Evolutionary conservation across 2,329 filamentous ascomycete species (phyloP).

Genomic region (Zelopaecilomyces penicillatus): DNA sequence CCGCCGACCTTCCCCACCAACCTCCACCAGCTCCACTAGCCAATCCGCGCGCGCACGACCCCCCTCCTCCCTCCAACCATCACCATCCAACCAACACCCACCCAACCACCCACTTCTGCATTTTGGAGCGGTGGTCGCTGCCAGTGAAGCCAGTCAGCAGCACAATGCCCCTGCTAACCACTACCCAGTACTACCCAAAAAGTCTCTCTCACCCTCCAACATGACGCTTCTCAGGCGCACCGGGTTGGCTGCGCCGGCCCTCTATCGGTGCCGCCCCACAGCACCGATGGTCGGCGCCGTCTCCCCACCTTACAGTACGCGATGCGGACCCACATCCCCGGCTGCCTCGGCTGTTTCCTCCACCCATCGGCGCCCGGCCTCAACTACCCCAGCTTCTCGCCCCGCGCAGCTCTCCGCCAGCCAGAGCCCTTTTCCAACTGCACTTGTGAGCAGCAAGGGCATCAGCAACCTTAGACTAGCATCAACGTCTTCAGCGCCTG

Average conservation of each 20-base stretch:
- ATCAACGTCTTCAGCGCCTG: conserved; percentile 10
- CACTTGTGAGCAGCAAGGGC: neutral
- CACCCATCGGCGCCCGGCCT: neutral
- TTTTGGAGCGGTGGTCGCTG: too few species aligned
- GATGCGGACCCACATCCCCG: conserved; percentile 1
- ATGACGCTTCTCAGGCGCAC: conserved; percentile 20
- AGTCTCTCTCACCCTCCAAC: neutral
- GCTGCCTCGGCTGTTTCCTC: neutral
- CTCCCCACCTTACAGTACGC: conserved; percentile 5
- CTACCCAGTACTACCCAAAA: neutral
- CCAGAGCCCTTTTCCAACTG: conserved; percentile 1
- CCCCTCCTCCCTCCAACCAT: neutral
- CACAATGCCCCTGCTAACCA: neutral
- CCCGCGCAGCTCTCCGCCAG: neutral
- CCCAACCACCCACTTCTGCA: neutral
- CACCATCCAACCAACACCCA: neutral
- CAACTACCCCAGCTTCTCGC: conserved; percentile 4
- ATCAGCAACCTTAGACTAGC: conserved; percentile 4
- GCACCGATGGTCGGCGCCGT: conserved; percentile 7
- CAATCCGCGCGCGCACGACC: too few species aligned
- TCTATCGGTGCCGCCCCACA: conserved; percentile 14
- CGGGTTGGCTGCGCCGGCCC: conserved; percentile 14
- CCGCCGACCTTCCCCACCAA: too few species aligned
- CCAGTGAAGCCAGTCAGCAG: too few species aligned
- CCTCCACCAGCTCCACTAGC: too few species aligned